These are phyloP conservation scores for Yamadazyma akitaensis DNA, from an alignment of 805 yeast genomes.

Conservation along the genomic window DNA sequence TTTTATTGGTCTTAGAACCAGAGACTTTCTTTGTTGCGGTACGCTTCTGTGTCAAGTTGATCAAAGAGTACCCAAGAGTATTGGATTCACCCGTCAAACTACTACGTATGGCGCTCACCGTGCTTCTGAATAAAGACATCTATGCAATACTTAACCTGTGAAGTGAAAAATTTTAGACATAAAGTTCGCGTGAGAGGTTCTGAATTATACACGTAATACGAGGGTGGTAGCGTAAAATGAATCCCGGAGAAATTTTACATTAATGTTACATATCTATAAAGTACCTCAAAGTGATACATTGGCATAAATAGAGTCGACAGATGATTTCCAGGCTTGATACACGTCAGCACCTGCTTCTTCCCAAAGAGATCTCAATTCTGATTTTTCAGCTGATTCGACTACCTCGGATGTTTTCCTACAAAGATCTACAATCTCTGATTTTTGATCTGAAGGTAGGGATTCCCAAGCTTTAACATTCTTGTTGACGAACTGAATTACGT, in stretches of 20 bases:
- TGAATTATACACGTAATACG: background rate
- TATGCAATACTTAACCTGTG: background rate
- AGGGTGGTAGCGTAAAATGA: slow-evolving; percentile 3
- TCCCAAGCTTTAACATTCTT: slow-evolving; percentile 2
- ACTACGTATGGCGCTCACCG: background rate
- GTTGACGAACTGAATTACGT: background rate
- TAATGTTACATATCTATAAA: background rate
- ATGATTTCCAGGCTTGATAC: background rate
- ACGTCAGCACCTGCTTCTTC: background rate
- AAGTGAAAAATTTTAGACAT: slow-evolving; percentile 8
- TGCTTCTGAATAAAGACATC: slow-evolving; percentile 6
- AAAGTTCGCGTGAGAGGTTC: background rate
- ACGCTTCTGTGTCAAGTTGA: slow-evolving; percentile 51
- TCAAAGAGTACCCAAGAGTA: background rate
- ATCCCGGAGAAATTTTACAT: background rate
- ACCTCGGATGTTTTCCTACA: background rate
- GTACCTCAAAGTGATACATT: background rate
- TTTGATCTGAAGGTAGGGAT: background rate
- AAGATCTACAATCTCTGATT: background rate
- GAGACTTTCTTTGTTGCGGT: slow-evolving; percentile 92
- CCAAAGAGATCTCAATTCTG: slow-evolving; percentile 5
- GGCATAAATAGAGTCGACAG: background rate
- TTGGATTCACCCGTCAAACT: background rate
- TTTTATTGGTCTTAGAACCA: slow-evolving; percentile 91
- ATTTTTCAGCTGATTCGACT: background rate